A percentile compares a stretch with the other conserved stretches of the same genome.
Evolutionary conservation across 345 rosid genomes (phyloP).

Genomic region (Nephelium lappaceum): DNA sequence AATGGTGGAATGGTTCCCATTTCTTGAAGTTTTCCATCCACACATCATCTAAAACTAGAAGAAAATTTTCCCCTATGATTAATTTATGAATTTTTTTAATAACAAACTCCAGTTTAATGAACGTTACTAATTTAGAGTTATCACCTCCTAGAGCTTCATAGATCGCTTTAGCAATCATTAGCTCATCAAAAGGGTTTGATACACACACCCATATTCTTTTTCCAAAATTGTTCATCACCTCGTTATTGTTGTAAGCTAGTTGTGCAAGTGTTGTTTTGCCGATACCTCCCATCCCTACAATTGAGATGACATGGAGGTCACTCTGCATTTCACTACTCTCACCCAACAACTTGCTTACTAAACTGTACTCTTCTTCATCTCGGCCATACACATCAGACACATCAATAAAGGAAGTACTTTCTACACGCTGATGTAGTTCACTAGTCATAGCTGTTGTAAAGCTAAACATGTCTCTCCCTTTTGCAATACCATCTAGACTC

Average conservation of each 20-base stretch:
- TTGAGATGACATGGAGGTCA: not conserved
- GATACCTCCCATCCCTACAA: not conserved
- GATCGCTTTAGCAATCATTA: not conserved
- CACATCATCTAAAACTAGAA: conserved; percentile 30
- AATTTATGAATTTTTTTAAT: not conserved
- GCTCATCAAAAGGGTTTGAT: not conserved
- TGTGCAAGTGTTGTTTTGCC: not conserved
- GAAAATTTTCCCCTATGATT: not conserved
- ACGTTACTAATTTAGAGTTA: not conserved
- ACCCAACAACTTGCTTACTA: not conserved
- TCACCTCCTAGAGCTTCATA: not conserved
- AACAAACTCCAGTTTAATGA: not conserved
- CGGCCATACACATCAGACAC: not conserved
- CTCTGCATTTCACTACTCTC: not conserved
- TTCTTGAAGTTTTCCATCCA: conserved; percentile 16
- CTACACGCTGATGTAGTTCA: not conserved
- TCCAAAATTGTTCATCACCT: not conserved
- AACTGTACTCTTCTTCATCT: not conserved
- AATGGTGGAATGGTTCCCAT: conserved; percentile 13
- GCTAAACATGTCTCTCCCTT: not conserved
- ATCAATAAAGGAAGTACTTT: not conserved
- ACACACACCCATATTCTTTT: not conserved
- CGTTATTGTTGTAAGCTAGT: not conserved
- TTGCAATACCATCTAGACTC: not conserved
- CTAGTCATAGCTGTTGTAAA: not conserved